Percentiles rank a stretch among this genome's conserved stretches.
phyloP scores from a whole-genome alignment of 352 stramenopile species.

The Phytophthora pisi region DNA sequence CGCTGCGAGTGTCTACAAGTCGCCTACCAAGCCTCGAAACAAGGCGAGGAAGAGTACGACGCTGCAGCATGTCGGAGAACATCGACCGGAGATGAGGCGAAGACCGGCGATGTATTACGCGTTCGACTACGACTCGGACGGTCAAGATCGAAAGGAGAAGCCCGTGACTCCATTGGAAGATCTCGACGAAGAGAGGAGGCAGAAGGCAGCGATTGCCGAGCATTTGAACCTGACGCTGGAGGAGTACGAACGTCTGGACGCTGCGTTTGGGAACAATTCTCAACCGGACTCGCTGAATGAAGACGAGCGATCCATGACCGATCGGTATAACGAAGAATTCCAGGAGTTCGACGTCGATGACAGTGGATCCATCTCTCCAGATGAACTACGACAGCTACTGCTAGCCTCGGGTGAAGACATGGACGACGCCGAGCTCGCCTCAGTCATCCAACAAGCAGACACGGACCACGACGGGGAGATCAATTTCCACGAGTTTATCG shows the following conservation, averaged over 20 bases:
- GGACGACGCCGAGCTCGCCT: slow-evolving; percentile 74
- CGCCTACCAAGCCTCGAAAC: slow-evolving; percentile 6
- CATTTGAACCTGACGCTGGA: slow-evolving; percentile 73
- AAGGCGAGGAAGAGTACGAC: slow-evolving; percentile 28
- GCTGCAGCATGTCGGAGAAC: slow-evolving; percentile 6
- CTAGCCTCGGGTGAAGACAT: slow-evolving; percentile 69
- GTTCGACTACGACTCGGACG: slow-evolving; percentile 46
- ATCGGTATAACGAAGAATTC: slow-evolving; percentile 66
- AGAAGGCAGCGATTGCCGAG: slow-evolving; percentile 53
- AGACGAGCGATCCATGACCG: slow-evolving; percentile 39
- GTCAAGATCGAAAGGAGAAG: slow-evolving; percentile 7
- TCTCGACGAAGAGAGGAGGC: slow-evolving; percentile 53
- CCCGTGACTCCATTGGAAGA: slow-evolving; percentile 39
- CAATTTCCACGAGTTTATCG: slow-evolving; percentile 81
- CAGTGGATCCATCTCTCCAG: slow-evolving; percentile 76
- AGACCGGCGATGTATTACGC: slow-evolving; percentile 33
- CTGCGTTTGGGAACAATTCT: slow-evolving; percentile 47
- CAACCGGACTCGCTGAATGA: slow-evolving; percentile 10
- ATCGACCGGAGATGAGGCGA: slow-evolving; percentile 12
- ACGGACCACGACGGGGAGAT: slow-evolving; percentile 77
- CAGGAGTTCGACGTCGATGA: slow-evolving; percentile 78
- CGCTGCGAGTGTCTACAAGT: slow-evolving; percentile 17
- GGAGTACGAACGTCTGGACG: slow-evolving; percentile 72
- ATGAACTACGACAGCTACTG: slow-evolving; percentile 67
- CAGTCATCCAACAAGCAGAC: slow-evolving; percentile 70